Evolutionary conservation across 768 basidiomycete genomes (phyloP).

Genomic region (Phlebiopsis flavidoalba): DNA sequence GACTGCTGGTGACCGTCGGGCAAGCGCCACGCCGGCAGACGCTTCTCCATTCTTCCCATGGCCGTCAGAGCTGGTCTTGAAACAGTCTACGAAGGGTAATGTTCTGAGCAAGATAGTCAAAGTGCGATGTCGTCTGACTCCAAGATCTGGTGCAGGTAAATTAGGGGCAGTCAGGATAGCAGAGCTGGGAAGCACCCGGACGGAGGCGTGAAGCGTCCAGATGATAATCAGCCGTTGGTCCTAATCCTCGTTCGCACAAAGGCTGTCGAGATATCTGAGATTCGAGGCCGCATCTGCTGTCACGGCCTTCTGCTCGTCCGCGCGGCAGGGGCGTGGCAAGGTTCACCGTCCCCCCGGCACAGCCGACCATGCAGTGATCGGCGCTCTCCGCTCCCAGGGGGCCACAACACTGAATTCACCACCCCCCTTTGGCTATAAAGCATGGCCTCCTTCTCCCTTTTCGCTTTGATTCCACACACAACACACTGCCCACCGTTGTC

Average conservation of each 20-base stretch:
- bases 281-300: background rate
- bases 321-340: conserved; percentile 1
- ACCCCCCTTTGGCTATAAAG: background rate
- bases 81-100: too few relatives aligned
- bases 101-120: too few relatives aligned
- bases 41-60: background rate
- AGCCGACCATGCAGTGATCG: conserved; percentile 7
- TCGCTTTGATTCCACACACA: background rate
- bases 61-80: background rate
- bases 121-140: too few relatives aligned
- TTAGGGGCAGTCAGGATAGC: background rate
- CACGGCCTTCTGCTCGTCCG: background rate
- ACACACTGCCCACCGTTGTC: background rate
- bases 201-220: background rate
- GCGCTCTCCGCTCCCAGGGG: background rate
- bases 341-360: background rate
- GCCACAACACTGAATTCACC: background rate
- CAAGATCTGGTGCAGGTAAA: too few relatives aligned
- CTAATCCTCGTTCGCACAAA: background rate
- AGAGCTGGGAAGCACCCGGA: background rate
- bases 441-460: background rate
- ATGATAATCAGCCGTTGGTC: background rate
- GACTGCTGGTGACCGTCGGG: background rate
- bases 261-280: background rate
- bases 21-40: background rate